phyloP scores from a whole-genome alignment of 345 rosid genomes.

The Aethionema arabicum region DNA sequence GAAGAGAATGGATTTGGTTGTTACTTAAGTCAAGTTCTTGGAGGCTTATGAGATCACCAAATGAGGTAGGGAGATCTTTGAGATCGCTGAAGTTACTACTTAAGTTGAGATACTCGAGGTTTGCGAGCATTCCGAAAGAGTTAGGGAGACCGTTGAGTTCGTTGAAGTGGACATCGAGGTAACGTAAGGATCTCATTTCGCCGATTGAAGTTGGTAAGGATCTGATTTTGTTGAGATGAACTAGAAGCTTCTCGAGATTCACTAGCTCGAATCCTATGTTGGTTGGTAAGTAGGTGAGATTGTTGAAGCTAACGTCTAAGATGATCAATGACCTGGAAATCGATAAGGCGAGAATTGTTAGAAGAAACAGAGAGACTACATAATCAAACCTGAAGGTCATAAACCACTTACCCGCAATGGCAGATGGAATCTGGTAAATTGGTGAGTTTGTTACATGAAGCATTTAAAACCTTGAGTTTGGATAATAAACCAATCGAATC shows the following conservation, averaged over 20 bases:
- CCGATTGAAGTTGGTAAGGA: slow-evolving; percentile 70
- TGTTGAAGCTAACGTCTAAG: slow-evolving; percentile 81
- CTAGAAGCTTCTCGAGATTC: slow-evolving; percentile 54
- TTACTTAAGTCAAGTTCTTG: slow-evolving; percentile 86
- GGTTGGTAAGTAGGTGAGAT: slow-evolving; percentile 74
- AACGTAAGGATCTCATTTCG: slow-evolving; percentile 61
- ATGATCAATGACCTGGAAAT: slow-evolving; percentile 59
- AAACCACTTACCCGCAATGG: slow-evolving; percentile 63
- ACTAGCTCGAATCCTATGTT: slow-evolving; percentile 71
- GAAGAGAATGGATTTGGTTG: slow-evolving; percentile 84
- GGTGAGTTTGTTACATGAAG: slow-evolving; percentile 71
- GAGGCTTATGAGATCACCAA: slow-evolving; percentile 73
- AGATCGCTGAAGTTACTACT: slow-evolving; percentile 80
- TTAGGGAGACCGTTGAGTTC: slow-evolving; percentile 65
- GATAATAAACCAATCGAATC: slow-evolving; percentile 77
- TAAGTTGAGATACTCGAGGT: slow-evolving; percentile 68
- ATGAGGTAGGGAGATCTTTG: slow-evolving; percentile 69
- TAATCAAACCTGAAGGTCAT: not conserved
- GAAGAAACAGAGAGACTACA: slow-evolving; percentile 13
- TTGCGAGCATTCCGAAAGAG: slow-evolving; percentile 60
- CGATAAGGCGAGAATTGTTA: not conserved
- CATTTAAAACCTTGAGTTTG: slow-evolving; percentile 65
- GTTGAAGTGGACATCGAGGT: slow-evolving; percentile 84
- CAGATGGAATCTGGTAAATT: slow-evolving; percentile 72
- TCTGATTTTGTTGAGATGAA: slow-evolving; percentile 77